These are phyloP conservation scores for Hordeum marinum DNA, from an alignment of 176 grass and related monocot genomes.

Conservation along the genomic window DNA sequence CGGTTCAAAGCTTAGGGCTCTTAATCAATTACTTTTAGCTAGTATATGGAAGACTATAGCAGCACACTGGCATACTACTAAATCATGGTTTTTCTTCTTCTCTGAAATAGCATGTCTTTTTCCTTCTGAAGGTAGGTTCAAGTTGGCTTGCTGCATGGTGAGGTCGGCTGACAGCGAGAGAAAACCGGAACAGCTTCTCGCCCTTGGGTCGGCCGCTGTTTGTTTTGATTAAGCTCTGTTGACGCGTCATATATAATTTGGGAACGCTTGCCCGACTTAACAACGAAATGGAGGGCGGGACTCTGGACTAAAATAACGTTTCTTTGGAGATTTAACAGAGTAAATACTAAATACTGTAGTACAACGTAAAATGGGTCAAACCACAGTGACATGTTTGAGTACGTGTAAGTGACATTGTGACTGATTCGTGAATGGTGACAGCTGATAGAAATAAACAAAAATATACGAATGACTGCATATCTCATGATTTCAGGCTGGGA, in stretches of 20 bases:
- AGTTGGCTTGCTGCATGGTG: background rate
- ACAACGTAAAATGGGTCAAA: background rate
- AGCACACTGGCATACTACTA: background rate
- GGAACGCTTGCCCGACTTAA: background rate
- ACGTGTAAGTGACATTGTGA: background rate
- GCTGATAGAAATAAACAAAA: background rate
- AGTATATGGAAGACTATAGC: background rate
- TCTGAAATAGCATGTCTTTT: background rate
- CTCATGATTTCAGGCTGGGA: background rate
- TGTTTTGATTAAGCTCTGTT: background rate
- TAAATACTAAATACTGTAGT: background rate
- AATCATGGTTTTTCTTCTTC: background rate
- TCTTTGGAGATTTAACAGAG: background rate
- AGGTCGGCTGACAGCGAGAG: background rate
- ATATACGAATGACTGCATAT: background rate
- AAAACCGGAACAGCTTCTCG: background rate
- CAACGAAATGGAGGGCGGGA: background rate
- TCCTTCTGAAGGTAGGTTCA: background rate
- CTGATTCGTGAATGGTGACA: background rate
- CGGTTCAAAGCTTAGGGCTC: background rate
- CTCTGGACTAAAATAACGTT: background rate
- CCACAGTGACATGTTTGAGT: background rate
- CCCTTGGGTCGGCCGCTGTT: slow-evolving; percentile 14
- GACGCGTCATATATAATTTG: background rate
- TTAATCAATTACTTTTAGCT: background rate